Percentiles rank a stretch among this genome's conserved stretches.
Conservation (phyloP, 2,329 filamentous ascomycete species). For the Chrysosporium queenslandicum region DNA sequence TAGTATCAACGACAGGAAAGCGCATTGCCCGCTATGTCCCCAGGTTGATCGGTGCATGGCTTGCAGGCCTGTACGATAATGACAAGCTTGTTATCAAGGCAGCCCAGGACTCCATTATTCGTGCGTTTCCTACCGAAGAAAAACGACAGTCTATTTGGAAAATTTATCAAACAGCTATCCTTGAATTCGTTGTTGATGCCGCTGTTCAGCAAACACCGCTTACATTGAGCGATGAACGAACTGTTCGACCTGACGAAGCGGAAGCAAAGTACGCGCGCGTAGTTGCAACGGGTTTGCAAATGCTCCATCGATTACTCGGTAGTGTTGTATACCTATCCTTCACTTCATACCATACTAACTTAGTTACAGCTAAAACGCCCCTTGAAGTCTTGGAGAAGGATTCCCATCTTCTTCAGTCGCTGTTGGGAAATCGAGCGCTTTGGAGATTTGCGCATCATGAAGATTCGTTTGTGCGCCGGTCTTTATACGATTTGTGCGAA, state of each 20-base stretch:
- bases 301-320: slow-evolving; percentile 45
- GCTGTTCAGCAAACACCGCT: slow-evolving; percentile 65
- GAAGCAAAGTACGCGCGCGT: slow-evolving; percentile 78
- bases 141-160: slow-evolving; percentile 70
- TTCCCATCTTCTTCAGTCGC: slow-evolving; percentile 51
- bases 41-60: slow-evolving; percentile 75
- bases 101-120: slow-evolving; percentile 64
- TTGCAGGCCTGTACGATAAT: slow-evolving; percentile 77
- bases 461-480: slow-evolving; percentile 49
- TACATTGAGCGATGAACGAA: slow-evolving; percentile 81
- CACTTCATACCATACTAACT: slow-evolving; percentile 2
- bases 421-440: slow-evolving; percentile 54
- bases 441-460: slow-evolving; percentile 50
- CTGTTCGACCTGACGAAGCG: slow-evolving; percentile 72
- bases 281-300: slow-evolving; percentile 48
- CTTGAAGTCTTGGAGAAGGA: slow-evolving; percentile 50
- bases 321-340: background rate
- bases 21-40: slow-evolving; percentile 72
- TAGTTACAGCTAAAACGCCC: slow-evolving; percentile 26
- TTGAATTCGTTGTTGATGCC: slow-evolving; percentile 72
- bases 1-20: slow-evolving; percentile 56
- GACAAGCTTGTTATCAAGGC: slow-evolving; percentile 66
- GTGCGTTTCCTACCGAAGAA: slow-evolving; percentile 67
- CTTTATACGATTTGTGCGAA: slow-evolving; percentile 48
- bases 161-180: slow-evolving; percentile 67